Base-by-base conservation (phyloP, 345 rosid species). In the Eucalyptus brandiana region DNA sequence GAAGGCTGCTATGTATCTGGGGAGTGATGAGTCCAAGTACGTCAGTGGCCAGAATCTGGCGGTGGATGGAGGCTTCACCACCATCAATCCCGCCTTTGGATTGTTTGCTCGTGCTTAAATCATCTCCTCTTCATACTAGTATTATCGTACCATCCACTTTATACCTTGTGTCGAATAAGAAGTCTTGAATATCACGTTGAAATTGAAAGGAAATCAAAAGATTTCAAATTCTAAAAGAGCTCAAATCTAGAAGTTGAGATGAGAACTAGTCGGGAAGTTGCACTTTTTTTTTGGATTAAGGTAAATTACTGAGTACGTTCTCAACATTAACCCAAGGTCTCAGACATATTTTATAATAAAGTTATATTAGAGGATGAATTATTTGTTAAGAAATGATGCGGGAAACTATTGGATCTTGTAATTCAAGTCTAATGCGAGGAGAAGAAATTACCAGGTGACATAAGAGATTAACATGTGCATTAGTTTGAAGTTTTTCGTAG, bases 21-120 rank as follows among this genome's bases (percentile, higher is more conserved):
- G 54, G 3, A 90, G 91, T 44, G 90, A 91, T 53, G 93, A 90
- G 50, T 87, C 93, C 19, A 87, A 86, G 89, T 91, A 83, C 40
- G 80, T 89, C 48, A 92, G 91, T 49, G 93, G 93, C 16, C 89
- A 80, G 13, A 80, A 37, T 26, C 30, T 80, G 86, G 86, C 47
- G 5, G 86, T 80, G 24, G 47, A 80, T 37, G 86, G 26, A 18
- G 86, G 86, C 48, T 80, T 80, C 40, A 80, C 26, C 44, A 40
- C 86, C 44, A 19, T 80, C 47, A 80, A 80, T 80, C 86, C 86
- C 48, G 86, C 86, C 86, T 80, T 80, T 44, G 48, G 48, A 80
- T 34, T 44, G 48, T 80, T 80, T 44, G 86, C 86, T 80, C 86
- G 86, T 60, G 69, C 17, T 60, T 60, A 13, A 58, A 58, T 5